Evolutionary conservation across 2,329 filamentous ascomycete species (phyloP), one percentile per base, ranked within the genome.

Genomic region (Scedosporium dehoogii): DNA sequence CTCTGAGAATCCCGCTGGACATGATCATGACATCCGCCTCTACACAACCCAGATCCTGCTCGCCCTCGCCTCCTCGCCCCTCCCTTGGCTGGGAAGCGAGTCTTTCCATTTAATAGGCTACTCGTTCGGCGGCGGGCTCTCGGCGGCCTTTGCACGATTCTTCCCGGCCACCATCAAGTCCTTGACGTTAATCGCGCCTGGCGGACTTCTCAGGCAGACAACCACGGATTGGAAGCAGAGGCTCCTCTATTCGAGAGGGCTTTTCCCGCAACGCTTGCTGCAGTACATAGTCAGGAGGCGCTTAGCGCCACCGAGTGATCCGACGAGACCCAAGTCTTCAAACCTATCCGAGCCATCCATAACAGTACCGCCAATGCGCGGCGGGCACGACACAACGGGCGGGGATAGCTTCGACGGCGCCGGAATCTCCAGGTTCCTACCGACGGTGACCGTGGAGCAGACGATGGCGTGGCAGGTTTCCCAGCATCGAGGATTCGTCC

Each of bases 51-150:
- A 90, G 70, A 84, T 91, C 42, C 74, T 89, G 41, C 76, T 88
- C 10, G 85, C 81, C 7, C 75, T 90, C n/a, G 78, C 82, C 1
- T 89, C 86, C 1, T 90, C 87, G 0, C 72, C 75, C 1, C 69
- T 88, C 2, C 63, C 78, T 0, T 90, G 86, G 86, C 74, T 73
- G 3, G 71, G 75, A 33, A 75, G 77, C 60, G 75, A 76, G 6
- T 79, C 78, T 60, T 93, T 94, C 72, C 84, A 85, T 64, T 75
- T 96, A 5, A 75, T 92, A 3, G 91, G 91, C 1, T 96, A 94
- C 72, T 92, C 88, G 0, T 79, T 96, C 0, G 91, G 91, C 56
- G 91, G 91, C 42, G 89, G 87, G 14, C 82, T 96, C 48, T 81
- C 83, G 1, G 85, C 85, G 9, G 80, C 85, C 21, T 93, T 94